Percentiles rank a stretch among this genome's conserved stretches.
Evolutionary conservation across 2,329 filamentous ascomycete species (phyloP).

Genomic region (Ceratocystiopsis minuta): DNA sequence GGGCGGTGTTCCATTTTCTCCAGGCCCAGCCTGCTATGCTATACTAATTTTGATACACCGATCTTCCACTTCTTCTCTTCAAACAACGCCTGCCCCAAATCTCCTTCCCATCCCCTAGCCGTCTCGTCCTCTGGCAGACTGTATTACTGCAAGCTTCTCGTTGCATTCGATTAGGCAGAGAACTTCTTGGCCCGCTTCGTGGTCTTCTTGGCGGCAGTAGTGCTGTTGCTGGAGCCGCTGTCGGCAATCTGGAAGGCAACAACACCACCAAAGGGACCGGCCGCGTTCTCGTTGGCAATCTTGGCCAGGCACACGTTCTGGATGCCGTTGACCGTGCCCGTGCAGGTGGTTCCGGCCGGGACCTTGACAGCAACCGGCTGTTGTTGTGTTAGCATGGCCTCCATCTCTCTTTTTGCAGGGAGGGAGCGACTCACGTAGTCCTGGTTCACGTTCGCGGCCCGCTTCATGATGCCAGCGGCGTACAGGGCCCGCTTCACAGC

Average conservation of each 20-base stretch:
- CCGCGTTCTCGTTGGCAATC: constrained; percentile 22
- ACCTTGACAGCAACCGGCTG: constrained; percentile 17
- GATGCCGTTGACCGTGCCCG: constrained; percentile 16
- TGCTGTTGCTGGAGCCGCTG: background rate
- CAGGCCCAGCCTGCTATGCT: no score
- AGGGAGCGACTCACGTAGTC: constrained; percentile 8
- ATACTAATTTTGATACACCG: no score
- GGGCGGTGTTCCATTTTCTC: no score
- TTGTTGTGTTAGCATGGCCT: constrained; percentile 25
- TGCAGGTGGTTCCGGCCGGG: constrained; percentile 22
- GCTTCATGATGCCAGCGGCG: constrained; percentile 9
- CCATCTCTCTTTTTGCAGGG: no score
- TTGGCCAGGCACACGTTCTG: constrained; percentile 24
- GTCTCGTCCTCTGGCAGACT: no score
- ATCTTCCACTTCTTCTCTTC: no score
- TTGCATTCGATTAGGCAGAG: background rate
- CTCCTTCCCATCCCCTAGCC: no score
- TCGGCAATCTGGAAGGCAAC: constrained; percentile 21
- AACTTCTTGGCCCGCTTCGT: background rate
- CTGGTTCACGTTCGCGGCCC: constrained; percentile 13
- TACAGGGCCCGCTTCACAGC: constrained; percentile 5
- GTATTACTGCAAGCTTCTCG: no score
- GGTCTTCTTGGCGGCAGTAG: background rate
- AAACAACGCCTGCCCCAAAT: no score
- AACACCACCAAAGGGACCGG: constrained; percentile 24